Conservation (phyloP, 495 filamentous ascomycete genomes). For the Lentithecium fluviatile region DNA sequence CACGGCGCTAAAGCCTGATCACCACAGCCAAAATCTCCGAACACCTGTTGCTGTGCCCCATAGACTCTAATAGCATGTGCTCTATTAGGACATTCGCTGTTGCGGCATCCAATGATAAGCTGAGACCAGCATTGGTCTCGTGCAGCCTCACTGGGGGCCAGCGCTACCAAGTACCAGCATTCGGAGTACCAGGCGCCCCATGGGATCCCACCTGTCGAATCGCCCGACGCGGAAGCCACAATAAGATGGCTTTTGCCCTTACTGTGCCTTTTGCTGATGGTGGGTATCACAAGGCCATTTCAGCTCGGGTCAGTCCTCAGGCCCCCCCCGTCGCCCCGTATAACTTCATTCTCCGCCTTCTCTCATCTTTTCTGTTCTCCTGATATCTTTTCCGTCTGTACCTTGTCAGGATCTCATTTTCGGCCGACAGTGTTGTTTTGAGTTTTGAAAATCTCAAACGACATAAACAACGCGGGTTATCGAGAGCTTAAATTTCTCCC, state of each 20-base stretch:
- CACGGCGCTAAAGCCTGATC: not conserved
- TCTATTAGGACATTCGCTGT: not conserved
- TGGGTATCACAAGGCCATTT: not conserved
- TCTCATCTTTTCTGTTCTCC: too few relatives aligned
- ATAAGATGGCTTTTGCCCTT: not conserved
- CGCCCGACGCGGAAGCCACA: not conserved
- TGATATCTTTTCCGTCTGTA: too few relatives aligned
- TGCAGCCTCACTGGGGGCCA: too few relatives aligned
- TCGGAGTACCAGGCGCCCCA: too few relatives aligned
- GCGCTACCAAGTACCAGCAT: too few relatives aligned
- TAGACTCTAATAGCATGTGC: not conserved
- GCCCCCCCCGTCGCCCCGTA: not conserved
- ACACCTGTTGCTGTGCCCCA: constrained; percentile 23
- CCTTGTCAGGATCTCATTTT: too few relatives aligned
- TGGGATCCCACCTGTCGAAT: not conserved
- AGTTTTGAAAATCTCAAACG: too few relatives aligned
- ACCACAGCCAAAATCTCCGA: constrained; percentile 4
- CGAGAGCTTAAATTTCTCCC: too few relatives aligned
- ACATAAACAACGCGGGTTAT: too few relatives aligned
- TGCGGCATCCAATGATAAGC: not conserved
- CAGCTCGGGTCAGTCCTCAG: not conserved
- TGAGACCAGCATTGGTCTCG: constrained; percentile 2
- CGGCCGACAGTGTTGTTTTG: too few relatives aligned
- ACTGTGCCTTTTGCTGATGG: constrained; percentile 3
- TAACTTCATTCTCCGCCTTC: too few relatives aligned